These are phyloP conservation scores for Pleurotus ostreatus DNA, from an alignment of 768 basidiomycete species.

Conservation along the genomic window DNA sequence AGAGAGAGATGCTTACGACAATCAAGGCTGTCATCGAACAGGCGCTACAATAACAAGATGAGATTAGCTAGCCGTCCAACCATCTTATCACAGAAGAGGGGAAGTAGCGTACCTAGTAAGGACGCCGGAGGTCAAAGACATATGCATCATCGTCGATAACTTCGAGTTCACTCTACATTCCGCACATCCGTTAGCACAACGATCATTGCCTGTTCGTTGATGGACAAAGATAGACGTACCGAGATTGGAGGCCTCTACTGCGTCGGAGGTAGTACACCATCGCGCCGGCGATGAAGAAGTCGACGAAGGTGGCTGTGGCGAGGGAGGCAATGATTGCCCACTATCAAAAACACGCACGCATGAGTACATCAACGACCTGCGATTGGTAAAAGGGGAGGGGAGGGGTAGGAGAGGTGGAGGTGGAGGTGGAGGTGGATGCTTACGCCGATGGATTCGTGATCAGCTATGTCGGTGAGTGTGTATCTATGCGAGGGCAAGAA, in stretches of 20 bases:
- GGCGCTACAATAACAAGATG: not conserved
- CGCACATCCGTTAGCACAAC: no score
- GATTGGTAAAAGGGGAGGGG: not conserved
- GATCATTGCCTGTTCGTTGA: no score
- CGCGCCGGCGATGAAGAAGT: not conserved
- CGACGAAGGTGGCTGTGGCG: conserved; percentile 3
- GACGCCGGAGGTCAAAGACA: not conserved
- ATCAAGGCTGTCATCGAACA: not conserved
- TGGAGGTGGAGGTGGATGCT: not conserved
- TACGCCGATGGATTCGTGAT: conserved; percentile 1
- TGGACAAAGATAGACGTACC: no score
- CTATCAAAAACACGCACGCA: not conserved
- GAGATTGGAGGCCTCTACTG: not conserved
- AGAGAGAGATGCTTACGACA: not conserved
- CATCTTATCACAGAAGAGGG: no score
- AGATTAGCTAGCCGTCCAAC: not conserved
- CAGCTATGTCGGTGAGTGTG: not conserved
- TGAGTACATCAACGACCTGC: not conserved
- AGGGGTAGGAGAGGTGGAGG: not conserved
- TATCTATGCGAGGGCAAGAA: no score
- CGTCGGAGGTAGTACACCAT: conserved; percentile 1
- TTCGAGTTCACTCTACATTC: not conserved
- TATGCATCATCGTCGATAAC: not conserved
- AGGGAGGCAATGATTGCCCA: conserved; percentile 3
- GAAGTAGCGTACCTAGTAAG: not conserved